Evolutionary conservation across 163 green algal species (phyloP), one percentile per base, ranked within the genome.

Genomic region (Scenedesmus sp.): DNA sequence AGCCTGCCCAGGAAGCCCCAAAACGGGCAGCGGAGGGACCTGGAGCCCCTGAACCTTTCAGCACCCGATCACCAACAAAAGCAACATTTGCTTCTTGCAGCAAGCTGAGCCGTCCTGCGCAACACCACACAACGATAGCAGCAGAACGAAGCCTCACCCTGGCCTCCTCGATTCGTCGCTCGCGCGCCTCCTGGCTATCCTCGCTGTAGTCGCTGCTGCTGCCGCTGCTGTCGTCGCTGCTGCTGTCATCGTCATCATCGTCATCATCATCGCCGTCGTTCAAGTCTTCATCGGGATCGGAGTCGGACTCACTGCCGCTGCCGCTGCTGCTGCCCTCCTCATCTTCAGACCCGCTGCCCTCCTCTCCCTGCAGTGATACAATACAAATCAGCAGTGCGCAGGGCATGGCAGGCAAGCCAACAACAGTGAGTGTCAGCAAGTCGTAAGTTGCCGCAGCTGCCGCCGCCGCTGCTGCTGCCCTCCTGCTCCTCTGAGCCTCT

Each of bases 101-200:
- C 34, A 46, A 46, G 34, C 34, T 46, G 0, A 46, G 34, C 34
- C 34, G 34, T 46, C 34, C 34, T 46, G 0, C 0, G 34, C 34
- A 46, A 46, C 34, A 46, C 34, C 34, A 46, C 34, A 46, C 34
- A 46, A 46, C 34, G 34, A 46, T 46, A 46, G 18, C 34, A 60
- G 12, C 12, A 4, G 9, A 92, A 1, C 81, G 82, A 1, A 46
- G 34, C 34, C 94, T 74, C 81, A 96, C 95, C 94, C 93, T 94
- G 15, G 95, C 95, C 26, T 93, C 96, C 52, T 95, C 95, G 56
- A 99, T 95, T 20, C 96, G 91, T 74, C 86, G 74, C 95, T 98
- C 94, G 57, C 94, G 94, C 79, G 94, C 94, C 46, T 98, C 97
- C 77, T 98, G 96, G 84, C 92, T 96, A 93, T 98, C 96, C 73